These are phyloP conservation scores for Macrophomina tecta DNA, from an alignment of 2,329 filamentous ascomycete genomes.

Conservation along the genomic window DNA sequence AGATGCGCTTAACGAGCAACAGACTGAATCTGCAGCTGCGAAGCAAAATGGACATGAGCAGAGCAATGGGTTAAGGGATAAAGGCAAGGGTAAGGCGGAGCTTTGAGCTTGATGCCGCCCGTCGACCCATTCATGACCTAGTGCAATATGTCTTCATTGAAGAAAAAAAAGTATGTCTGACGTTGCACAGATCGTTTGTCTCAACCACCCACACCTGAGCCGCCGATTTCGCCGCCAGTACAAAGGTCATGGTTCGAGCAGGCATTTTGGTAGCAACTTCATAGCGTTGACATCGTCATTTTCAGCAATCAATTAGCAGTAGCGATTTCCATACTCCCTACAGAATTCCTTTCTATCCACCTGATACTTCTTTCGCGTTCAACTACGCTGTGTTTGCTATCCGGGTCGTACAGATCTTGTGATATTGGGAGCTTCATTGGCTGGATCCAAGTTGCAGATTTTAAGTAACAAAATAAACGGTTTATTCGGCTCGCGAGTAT, in stretches of 20 bases:
- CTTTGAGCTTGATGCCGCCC: constrained; percentile 11
- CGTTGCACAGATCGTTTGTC: background rate
- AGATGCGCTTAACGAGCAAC: background rate
- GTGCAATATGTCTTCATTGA: background rate
- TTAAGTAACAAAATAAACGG: too few relatives aligned
- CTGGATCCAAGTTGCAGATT: too few relatives aligned
- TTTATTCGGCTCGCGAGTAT: too few relatives aligned
- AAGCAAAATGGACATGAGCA: background rate
- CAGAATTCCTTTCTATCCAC: background rate
- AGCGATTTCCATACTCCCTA: background rate
- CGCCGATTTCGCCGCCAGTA: background rate
- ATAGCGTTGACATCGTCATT: background rate
- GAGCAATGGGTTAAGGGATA: background rate
- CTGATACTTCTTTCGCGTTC: background rate
- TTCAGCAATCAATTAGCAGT: background rate
- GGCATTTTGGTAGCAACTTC: constrained; percentile 15
- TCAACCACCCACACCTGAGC: background rate
- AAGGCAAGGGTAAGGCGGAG: constrained; percentile 29
- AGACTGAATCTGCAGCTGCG: background rate
- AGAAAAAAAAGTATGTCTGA: constrained; percentile 12
- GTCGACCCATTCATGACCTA: background rate
- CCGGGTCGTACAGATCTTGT: too few relatives aligned
- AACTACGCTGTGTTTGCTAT: too few relatives aligned
- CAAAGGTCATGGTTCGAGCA: constrained; percentile 12
- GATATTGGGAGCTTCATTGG: too few relatives aligned